Base-by-base conservation (phyloP, 2,329 filamentous ascomycete genomes). In the Mariannaea sp. region DNA sequence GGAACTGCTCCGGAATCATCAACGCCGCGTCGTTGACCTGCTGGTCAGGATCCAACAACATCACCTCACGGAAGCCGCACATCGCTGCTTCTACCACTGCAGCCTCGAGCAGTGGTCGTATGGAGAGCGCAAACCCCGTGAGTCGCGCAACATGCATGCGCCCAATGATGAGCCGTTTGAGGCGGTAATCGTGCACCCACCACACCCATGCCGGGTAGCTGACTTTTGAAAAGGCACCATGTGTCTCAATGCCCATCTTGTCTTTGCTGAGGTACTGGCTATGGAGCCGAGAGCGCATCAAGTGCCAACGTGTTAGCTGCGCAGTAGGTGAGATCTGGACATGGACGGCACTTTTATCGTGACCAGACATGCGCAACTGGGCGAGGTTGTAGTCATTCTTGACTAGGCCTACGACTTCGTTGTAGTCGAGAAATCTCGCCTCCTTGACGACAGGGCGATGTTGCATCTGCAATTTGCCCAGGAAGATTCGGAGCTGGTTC, bases 141-240 rank as follows among this genome's bases (percentile, higher is more conserved):
- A 27, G 52, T 7, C 64, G 61, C 27, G 48, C 43, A 29, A 55
- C 19, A 6, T 45, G 48, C 29, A 65, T 12, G 3, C 55, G 60
- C 20, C 53, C 56, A n/a, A 67, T 13, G 35, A 44, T 44, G 20
- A 67, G 59, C 41, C 29, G 51, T 8, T 53, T 53, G 3, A 26
- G 54, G 29, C 65, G 60, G 56, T 67, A 71, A 56, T 75, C 70
- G 52, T 71, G 71, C 30, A 65, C 58, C 73, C 72, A 75, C 63
- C 67, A 71, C 10, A 65, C 57, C 68, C 67, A 73, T 3, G 63
- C 64, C 26, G 58, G 52, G 6, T 29, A 66, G 56, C 16, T 55
- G 33, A 17, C 44, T 41, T 47, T 59, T 30, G 5, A 57, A 39
- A 24, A 58, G 44, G 48, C 55, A 4, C 57, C 49, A 24, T 35